phyloP scores from a whole-genome alignment of 202 grass and related monocot species.

The Schoenoplectus triqueter region DNA sequence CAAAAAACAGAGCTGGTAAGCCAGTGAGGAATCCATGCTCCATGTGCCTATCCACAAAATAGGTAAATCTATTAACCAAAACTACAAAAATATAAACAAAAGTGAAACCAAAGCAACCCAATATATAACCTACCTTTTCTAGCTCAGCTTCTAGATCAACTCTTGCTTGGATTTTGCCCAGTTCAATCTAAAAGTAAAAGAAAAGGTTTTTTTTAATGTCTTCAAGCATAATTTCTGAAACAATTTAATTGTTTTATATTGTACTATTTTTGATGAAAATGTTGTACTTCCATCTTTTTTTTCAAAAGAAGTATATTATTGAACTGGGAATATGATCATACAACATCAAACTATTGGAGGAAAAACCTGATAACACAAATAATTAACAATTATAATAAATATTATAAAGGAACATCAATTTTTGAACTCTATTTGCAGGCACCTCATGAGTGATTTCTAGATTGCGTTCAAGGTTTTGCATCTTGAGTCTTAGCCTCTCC shows the following conservation, averaged over 20 bases:
- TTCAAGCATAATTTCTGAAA: background rate
- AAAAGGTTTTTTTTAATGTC: slow-evolving; percentile 6
- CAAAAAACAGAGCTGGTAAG: slow-evolving; percentile 19
- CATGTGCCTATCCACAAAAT: slow-evolving; percentile 47
- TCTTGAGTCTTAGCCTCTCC: slow-evolving; percentile 44
- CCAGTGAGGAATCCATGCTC: slow-evolving; percentile 69
- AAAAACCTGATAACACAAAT: background rate
- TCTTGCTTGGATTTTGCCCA: slow-evolving; percentile 40
- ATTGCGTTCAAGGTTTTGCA: slow-evolving; percentile 42
- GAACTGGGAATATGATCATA: background rate
- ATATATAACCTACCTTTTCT: slow-evolving; percentile 55
- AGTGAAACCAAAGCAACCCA: background rate
- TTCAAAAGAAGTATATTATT: background rate
- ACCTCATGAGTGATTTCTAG: slow-evolving; percentile 46
- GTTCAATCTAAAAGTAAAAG: slow-evolving; percentile 45
- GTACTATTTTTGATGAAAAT: slow-evolving; percentile 2
- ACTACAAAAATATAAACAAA: background rate
- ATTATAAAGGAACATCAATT: background rate
- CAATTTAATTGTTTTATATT: background rate
- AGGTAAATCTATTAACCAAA: background rate
- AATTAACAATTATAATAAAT: background rate
- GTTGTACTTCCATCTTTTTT: background rate
- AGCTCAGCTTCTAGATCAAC: slow-evolving; percentile 46
- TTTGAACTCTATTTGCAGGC: background rate
- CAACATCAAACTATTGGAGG: background rate